Conservation (phyloP, 2,329 filamentous ascomycete species). For the Verticillium klebahnii region DNA sequence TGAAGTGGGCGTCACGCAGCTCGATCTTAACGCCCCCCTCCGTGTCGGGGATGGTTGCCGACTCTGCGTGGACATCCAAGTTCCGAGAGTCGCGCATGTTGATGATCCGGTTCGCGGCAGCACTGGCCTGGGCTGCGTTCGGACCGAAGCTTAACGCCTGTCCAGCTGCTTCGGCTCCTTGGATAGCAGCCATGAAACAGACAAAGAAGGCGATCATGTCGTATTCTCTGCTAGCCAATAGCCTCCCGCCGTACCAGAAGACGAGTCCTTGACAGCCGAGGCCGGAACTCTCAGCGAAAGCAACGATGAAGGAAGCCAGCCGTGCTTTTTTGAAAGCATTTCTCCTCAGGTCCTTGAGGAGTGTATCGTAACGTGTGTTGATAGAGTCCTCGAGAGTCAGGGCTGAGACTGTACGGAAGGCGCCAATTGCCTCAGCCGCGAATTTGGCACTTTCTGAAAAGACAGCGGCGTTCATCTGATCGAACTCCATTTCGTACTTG, state of each 20-base stretch:
- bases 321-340: constrained; percentile 57
- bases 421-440: constrained; percentile 68
- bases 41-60: constrained; percentile 35
- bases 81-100: constrained; percentile 41
- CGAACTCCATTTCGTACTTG: constrained; percentile 61
- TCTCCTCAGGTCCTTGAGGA: constrained; percentile 55
- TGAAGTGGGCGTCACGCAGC: constrained; percentile 52
- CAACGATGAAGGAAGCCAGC: constrained; percentile 61
- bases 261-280: constrained; percentile 59
- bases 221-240: constrained; percentile 49
- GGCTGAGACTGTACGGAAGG: constrained; percentile 67
- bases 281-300: constrained; percentile 63
- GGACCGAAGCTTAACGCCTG: constrained; percentile 64
- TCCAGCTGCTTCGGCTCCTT: constrained; percentile 63
- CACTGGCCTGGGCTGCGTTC: constrained; percentile 56
- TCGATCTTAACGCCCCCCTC: constrained; percentile 52
- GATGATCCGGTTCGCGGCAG: constrained; percentile 56
- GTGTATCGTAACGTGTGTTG: constrained; percentile 51
- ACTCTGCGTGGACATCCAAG: constrained; percentile 22
- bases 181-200: constrained; percentile 61
- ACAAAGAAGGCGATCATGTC: constrained; percentile 43
- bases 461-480: constrained; percentile 62
- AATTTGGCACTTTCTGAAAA: constrained; percentile 71
- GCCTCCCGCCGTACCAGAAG: constrained; percentile 62
- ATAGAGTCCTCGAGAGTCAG: constrained; percentile 67